These are phyloP conservation scores for Penicillium samsonianum DNA, from an alignment of 495 filamentous ascomycete species.

Conservation along the genomic window DNA sequence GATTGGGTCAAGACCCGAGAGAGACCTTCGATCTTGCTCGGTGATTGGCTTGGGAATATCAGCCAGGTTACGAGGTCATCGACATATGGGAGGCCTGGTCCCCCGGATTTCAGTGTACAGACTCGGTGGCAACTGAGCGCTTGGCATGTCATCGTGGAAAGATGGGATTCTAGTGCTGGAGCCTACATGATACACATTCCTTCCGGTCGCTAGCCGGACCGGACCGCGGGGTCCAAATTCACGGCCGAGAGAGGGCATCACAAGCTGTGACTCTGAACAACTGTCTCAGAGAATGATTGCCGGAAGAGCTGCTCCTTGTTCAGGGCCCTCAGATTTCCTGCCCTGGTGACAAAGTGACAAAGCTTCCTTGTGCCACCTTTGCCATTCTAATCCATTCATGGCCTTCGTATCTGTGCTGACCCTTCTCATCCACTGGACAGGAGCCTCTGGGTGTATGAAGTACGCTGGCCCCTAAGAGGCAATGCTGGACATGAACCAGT, in stretches of 20 bases:
- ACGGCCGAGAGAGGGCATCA: neutral
- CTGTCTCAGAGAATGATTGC: neutral
- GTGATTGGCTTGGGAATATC: slow-evolving; percentile 17
- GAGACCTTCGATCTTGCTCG: slow-evolving; percentile 7
- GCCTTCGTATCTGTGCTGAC: neutral
- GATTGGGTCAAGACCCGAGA: slow-evolving; percentile 18
- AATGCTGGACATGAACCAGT: slow-evolving; percentile 1
- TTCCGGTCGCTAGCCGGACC: neutral
- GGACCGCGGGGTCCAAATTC: neutral
- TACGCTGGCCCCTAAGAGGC: neutral
- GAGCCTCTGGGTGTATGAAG: neutral
- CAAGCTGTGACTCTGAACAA: slow-evolving; percentile 1
- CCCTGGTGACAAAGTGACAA: slow-evolving; percentile 1
- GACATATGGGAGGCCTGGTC: slow-evolving; percentile 3
- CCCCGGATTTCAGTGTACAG: slow-evolving; percentile 19
- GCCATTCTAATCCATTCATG: neutral
- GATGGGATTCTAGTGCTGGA: neutral
- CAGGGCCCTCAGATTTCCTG: neutral
- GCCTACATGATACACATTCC: slow-evolving; percentile 1
- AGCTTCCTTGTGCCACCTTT: slow-evolving; percentile 2
- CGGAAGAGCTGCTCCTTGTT: neutral
- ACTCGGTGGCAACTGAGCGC: slow-evolving; percentile 13
- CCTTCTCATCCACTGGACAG: neutral
- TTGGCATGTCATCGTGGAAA: slow-evolving; percentile 4
- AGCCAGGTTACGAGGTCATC: slow-evolving; percentile 11